Conservation (phyloP, 768 basidiomycete species). For the Xerocomellus amylosporus region DNA sequence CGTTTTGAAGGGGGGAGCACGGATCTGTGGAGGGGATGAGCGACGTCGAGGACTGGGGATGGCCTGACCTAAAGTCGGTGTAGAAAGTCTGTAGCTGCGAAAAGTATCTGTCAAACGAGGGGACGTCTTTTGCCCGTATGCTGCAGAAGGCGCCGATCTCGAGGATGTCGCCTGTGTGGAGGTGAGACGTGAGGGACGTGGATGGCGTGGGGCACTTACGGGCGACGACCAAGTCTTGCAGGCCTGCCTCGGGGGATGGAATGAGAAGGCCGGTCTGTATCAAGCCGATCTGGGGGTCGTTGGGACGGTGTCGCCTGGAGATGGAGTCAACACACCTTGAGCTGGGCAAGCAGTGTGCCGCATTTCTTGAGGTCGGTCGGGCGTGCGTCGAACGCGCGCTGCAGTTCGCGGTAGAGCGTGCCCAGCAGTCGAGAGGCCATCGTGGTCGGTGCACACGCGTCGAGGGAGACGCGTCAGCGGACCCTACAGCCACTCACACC, state of each 20-base stretch:
- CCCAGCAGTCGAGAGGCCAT: conserved; percentile 58
- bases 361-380: conserved; percentile 69
- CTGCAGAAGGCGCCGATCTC: conserved; percentile 96
- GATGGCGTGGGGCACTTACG: conserved; percentile 48
- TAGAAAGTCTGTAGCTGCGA: conserved; percentile 90
- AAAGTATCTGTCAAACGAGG: conserved; percentile 94
- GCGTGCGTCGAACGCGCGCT: conserved; percentile 60
- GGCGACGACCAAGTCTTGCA: conserved; percentile 67
- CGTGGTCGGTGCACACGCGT: conserved; percentile 30
- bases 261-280: conserved; percentile 75
- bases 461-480: conserved; percentile 52
- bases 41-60: conserved; percentile 2
- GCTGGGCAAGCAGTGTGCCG: conserved; percentile 58
- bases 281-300: conserved; percentile 57
- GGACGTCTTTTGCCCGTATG: conserved; percentile 81
- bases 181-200: neutral
- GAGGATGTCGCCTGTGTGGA: conserved; percentile 76
- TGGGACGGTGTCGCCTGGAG: neutral
- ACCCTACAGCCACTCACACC: conserved; percentile 25
- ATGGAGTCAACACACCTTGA: conserved; percentile 54
- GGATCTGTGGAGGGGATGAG: conserved; percentile 41
- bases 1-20: conserved; percentile 79
- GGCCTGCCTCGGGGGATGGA: conserved; percentile 61
- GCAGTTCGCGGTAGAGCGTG: conserved; percentile 62
- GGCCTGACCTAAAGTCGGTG: conserved; percentile 69